Percentiles rank a stretch among this genome's conserved stretches.
Conservation (phyloP, 225 moss, liverwort and hornwort genomes). For the Pleurozium schreberi region DNA sequence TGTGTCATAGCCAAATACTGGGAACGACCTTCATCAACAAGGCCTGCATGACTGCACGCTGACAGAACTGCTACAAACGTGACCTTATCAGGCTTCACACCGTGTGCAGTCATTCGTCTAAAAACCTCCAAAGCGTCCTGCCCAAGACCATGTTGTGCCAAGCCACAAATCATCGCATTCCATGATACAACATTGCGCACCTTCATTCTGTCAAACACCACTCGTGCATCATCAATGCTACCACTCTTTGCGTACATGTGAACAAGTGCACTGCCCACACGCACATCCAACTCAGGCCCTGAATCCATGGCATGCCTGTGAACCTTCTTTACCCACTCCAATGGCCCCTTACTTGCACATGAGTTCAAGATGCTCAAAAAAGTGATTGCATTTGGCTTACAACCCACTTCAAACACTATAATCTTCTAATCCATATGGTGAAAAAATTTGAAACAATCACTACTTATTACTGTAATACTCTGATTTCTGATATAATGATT, state of each 20-base stretch:
- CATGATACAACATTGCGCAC: background rate
- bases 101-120: background rate
- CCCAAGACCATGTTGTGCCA: background rate
- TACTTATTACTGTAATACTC: too few relatives aligned
- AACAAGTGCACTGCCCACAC: background rate
- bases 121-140: background rate
- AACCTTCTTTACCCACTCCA: background rate
- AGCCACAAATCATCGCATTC: background rate
- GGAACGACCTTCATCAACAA: background rate
- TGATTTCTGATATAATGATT: too few relatives aligned
- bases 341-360: background rate
- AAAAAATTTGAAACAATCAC: too few relatives aligned
- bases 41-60: background rate
- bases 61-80: background rate
- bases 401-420: too few relatives aligned
- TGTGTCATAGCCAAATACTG: background rate
- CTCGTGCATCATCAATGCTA: background rate
- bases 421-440: too few relatives aligned
- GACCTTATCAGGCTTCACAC: background rate
- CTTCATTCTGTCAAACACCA: background rate
- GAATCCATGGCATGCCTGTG: background rate
- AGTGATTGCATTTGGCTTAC: background rate
- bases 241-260: background rate
- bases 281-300: too few relatives aligned
- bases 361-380: background rate